A percentile compares a stretch with the other conserved stretches of the same genome.
Conservation (phyloP, 345 rosid species). For the Populus deltoides region DNA sequence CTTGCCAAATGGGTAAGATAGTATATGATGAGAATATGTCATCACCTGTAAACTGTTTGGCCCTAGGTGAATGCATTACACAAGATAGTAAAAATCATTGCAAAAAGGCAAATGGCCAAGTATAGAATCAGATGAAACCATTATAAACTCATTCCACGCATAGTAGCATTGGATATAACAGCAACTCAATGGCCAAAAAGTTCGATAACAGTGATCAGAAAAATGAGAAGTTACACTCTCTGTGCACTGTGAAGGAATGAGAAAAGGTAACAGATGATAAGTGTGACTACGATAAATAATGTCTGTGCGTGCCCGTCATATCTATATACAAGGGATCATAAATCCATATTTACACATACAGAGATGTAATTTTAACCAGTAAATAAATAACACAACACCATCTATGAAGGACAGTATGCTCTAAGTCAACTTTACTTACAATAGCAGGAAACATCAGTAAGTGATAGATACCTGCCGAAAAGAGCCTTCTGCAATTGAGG, state of each 20-base stretch:
- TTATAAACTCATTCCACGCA: neutral
- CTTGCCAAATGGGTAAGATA: neutral
- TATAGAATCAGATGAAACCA: neutral
- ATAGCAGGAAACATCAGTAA: neutral
- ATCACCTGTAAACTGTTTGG: neutral
- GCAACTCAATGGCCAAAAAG: neutral
- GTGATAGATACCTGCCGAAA: conserved; percentile 50
- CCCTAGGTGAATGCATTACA: neutral
- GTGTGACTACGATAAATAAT: neutral
- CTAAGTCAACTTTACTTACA: neutral
- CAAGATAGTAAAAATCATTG: neutral
- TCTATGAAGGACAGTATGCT: neutral
- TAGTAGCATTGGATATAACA: neutral
- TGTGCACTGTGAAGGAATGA: neutral
- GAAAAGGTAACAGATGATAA: neutral
- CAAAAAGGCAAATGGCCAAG: neutral
- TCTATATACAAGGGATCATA: neutral
- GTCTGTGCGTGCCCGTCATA: neutral
- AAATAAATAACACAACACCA: neutral
- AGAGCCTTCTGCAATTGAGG: conserved; percentile 33
- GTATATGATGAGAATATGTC: neutral
- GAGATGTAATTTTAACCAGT: neutral
- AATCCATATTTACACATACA: neutral
- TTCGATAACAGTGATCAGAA: neutral
- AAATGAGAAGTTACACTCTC: neutral